Base-by-base conservation (phyloP, 805 yeast genomes). In the Tetrapisispora nanseiensis region DNA sequence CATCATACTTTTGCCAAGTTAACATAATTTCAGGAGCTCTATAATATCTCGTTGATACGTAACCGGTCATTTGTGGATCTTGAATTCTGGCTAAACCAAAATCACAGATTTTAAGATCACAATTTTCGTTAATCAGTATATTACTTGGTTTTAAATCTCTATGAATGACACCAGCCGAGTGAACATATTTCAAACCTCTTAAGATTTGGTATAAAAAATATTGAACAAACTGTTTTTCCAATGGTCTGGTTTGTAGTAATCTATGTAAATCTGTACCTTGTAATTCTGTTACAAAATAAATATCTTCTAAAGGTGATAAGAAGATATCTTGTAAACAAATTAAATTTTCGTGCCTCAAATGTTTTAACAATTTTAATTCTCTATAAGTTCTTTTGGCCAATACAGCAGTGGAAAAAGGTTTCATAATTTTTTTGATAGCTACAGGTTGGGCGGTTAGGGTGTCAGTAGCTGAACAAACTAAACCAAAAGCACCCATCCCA, bases 401-500 rank as follows among this genome's bases (percentile, higher is more conserved):
- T 24, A 92, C 95, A 6, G 96, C 81, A 1, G 97, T 90, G 48
- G 86, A 77, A 61, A 92, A 92, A 0, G 99, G 98, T 62, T 87
- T 90, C 95, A 90, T 86, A 54, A 92, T 90, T 69, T 92, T 92
- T 63, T 92, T 92, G 47, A 92, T 92, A 37, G 99, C 99, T 29
- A 92, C 98, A 51, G 82, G 86, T 63, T 89, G 95, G 42, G 78
- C 80, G 0, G 96, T 87, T 46, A 89, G 74, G 52, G 81, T 85
- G 65, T 92, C 98, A 43, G 81, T 77, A 1, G 98, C 99, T 8
- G 96, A 86, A 61, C 98, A 92, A 31, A 92, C 99, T 16, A 92
- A 73, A 5, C 99, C 99, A 61, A 92, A 92, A 7, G 98, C 98
- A 21, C 99, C 99, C 99, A 92, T 92, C 0, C 99, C 99, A 39